These are phyloP conservation scores for Salvia splendens DNA, from an alignment of 257 asterid genomes.

Conservation along the genomic window DNA sequence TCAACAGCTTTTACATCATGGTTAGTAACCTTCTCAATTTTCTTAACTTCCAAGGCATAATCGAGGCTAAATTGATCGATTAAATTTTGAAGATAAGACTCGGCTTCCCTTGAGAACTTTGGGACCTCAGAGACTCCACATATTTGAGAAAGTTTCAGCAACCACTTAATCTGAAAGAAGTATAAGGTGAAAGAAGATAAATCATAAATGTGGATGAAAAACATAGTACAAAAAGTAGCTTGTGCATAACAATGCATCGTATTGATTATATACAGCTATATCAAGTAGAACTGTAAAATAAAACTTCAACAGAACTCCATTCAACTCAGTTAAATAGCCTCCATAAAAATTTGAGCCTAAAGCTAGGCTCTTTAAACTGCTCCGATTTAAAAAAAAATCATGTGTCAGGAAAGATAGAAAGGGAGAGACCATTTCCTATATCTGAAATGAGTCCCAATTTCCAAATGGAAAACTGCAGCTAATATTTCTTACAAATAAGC, in stretches of 20 bases:
- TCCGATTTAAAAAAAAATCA: background rate
- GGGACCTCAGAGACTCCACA: constrained; percentile 77
- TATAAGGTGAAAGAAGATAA: background rate
- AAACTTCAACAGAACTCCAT: background rate
- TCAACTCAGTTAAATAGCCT: background rate
- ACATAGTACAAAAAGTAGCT: background rate
- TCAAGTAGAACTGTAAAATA: background rate
- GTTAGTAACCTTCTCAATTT: constrained; percentile 55
- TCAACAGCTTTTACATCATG: constrained; percentile 68
- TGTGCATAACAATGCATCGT: background rate
- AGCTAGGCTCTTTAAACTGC: constrained; percentile 2
- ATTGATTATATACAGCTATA: background rate
- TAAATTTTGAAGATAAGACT: constrained; percentile 55
- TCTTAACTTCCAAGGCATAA: constrained; percentile 53
- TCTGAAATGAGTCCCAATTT: background rate
- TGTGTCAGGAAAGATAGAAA: background rate
- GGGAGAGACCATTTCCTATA: background rate
- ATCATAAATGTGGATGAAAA: constrained; percentile 12
- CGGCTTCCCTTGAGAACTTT: constrained; percentile 63
- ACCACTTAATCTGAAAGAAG: constrained; percentile 68
- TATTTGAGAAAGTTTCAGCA: constrained; percentile 75
- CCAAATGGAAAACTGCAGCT: background rate
- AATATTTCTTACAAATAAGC: background rate
- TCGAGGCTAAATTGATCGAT: constrained; percentile 55
- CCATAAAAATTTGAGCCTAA: background rate